A percentile compares a stretch with the other conserved stretches of the same genome.
phyloP scores from a whole-genome alignment of 225 moss, liverwort and hornwort genomes.

The Rhytidiadelphus loreus region DNA sequence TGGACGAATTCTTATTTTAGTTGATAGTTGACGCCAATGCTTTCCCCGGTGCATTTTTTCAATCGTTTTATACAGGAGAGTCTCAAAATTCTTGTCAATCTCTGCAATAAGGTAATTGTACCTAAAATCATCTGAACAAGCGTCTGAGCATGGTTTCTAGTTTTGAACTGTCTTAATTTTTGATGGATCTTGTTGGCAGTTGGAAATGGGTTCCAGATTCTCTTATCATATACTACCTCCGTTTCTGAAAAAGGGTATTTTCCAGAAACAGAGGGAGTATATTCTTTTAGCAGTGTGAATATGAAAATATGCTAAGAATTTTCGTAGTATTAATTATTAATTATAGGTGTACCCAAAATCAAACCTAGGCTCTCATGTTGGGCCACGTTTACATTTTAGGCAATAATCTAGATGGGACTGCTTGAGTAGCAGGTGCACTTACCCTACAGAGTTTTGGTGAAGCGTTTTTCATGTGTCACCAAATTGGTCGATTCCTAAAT shows the following conservation, averaged over 20 bases:
- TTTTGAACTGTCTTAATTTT: background rate
- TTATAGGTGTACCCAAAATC: background rate
- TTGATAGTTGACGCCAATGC: background rate
- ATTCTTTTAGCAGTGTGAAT: background rate
- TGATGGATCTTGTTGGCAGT: background rate
- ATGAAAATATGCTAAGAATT: background rate
- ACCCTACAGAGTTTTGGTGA: background rate
- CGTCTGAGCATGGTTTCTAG: background rate
- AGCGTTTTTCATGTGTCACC: background rate
- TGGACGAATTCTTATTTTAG: background rate
- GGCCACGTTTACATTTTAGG: background rate
- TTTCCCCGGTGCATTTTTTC: background rate
- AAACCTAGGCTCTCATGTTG: background rate
- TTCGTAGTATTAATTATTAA: no score
- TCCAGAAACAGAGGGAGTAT: no score
- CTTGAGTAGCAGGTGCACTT: background rate
- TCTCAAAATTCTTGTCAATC: background rate
- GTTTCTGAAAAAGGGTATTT: no score
- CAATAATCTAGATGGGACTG: background rate
- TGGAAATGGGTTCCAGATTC: background rate
- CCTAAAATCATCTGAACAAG: background rate
- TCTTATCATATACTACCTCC: background rate
- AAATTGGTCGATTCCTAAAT: background rate
- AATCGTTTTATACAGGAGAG: background rate
- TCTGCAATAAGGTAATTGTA: background rate